Base-by-base conservation (phyloP, 352 stramenopile genomes). In the Phytophthora cajani region DNA sequence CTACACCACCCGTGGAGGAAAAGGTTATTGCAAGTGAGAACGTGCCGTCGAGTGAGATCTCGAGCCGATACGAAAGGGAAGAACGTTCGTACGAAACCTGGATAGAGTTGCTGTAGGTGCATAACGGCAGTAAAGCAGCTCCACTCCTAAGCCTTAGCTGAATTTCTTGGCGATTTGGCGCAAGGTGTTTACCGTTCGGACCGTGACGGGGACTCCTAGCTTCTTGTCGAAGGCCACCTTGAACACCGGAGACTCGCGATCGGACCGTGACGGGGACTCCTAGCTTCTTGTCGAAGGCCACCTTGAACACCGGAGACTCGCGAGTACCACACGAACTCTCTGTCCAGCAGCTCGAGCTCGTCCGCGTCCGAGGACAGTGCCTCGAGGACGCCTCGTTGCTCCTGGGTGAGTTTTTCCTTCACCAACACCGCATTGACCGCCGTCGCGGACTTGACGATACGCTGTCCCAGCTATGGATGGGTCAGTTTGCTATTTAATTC, bases 181-280 rank as follows among this genome's bases (percentile, higher is more conserved):
- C 58, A 80, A 54, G 33, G 73, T 80, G 65, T 80, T 80, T 14
- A 70, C 58, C 36, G 49, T 75, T 46, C 73, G 73, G 47, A 75
- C 47, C 11, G 73, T 80, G 58, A 74, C 61, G 8, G 66, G 56
- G 10, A 72, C 53, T 30, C 65, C 64, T 7, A 80, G 46, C 50
- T 71, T 75, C 58, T 78, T 78, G 47, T 80, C 73, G 42, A 80
- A 78, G 17, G 69, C 71, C 33, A 75, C 61, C 25, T 80, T 80
- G 62, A 75, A 80, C 21, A 80, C 60, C 27, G 72, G 72, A n/a
- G 72, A 80, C 40, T 67, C 69, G 59, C 69, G 69, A 77, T 46
- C 73, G 73, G 47, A 75, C 47, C 11, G 73, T 80, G 58, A 74
- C 61, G 8, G 66, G 56, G 10, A 72, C 53, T 30, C 65, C 64